phyloP scores from a whole-genome alignment of 305 asterid species.

The Lippia alba region DNA sequence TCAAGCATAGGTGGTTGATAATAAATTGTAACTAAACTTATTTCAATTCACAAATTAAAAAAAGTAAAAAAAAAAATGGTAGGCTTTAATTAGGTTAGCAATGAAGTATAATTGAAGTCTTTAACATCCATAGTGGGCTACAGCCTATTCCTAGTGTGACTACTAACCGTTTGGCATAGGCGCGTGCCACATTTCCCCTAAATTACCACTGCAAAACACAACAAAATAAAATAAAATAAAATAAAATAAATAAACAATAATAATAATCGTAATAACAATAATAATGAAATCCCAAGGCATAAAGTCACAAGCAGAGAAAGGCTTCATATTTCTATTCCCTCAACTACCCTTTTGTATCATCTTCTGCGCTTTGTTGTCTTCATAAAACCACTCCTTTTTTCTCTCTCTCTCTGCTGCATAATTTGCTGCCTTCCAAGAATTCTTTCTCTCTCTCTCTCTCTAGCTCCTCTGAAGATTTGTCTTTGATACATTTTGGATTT shows the following conservation, averaged over 20 bases:
- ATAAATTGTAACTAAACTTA: neutral
- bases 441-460: constrained; percentile 18
- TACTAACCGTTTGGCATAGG: constrained; percentile 46
- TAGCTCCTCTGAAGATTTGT: constrained; percentile 37
- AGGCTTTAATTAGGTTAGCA: constrained; percentile 31
- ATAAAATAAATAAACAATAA: neutral
- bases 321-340: constrained; percentile 35
- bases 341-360: constrained; percentile 48
- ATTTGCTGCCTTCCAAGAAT: constrained; percentile 48
- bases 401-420: constrained; percentile 43
- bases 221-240: neutral
- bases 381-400: neutral
- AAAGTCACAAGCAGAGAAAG: constrained; percentile 19
- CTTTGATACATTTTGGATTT: constrained; percentile 24
- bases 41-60: neutral
- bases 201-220: constrained; percentile 16
- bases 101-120: constrained; percentile 40
- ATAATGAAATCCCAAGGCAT: constrained; percentile 6
- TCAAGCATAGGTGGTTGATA: neutral
- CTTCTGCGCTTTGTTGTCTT: constrained; percentile 25
- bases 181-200: constrained; percentile 31
- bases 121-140: constrained; percentile 14
- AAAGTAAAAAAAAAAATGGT: neutral
- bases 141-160: constrained; percentile 7
- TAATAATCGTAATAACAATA: neutral